Evolutionary conservation across 202 grass and related monocot genomes (phyloP), one percentile per base, ranked within the genome.

Genomic region (Schoenoplectus triqueter): DNA sequence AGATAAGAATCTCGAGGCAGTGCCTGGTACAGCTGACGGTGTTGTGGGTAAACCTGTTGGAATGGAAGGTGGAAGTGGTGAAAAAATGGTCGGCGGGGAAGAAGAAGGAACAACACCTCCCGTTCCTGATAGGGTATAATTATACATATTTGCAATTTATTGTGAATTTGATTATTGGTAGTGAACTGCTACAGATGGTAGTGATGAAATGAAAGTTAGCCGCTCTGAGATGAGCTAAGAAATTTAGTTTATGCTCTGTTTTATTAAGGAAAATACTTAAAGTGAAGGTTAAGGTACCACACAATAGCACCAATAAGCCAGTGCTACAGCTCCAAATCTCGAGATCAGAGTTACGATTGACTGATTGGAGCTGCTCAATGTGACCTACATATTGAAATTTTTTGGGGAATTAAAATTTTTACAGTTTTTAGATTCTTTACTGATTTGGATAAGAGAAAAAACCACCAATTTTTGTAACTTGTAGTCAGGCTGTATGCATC

Each of bases 51-150:
- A 90, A 73, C 85, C 68, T 76, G 78, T 91, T 66, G 91, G 87
- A 64, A 97, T 97, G 94, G 89, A 95, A 89, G 92, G 91, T 83
- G 95, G 18, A 40, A 93, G 95, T 90, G 91, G 85, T 87, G 92
- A 93, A 55, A 98, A 98, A 87, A 40, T 89, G 13, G 88, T 88
- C 2, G 95, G 83, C 81, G 92, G 55, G 47, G 80, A 98, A 15
- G 92, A 95, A 88, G 95, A 95, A 61, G 84, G 84, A 61, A 82
- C 84, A 40, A 52, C 89, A 84, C 73, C 95, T 85, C 95, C 95
- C 54, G 91, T 98, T 39, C 95, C 92, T 59, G 95, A 98, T 70
- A 91, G 92, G 91, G 95, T 95, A 89, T 57, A 2, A 4, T 85
- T 55, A 81, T 93, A 1, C 15, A 31, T 69, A 31, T 54, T 69